Percentiles rank a stretch among this genome's conserved stretches.
These are phyloP conservation scores for Prasinococcaceae sp. DNA, from an alignment of 139 green algal genomes.

Conservation along the genomic window DNA sequence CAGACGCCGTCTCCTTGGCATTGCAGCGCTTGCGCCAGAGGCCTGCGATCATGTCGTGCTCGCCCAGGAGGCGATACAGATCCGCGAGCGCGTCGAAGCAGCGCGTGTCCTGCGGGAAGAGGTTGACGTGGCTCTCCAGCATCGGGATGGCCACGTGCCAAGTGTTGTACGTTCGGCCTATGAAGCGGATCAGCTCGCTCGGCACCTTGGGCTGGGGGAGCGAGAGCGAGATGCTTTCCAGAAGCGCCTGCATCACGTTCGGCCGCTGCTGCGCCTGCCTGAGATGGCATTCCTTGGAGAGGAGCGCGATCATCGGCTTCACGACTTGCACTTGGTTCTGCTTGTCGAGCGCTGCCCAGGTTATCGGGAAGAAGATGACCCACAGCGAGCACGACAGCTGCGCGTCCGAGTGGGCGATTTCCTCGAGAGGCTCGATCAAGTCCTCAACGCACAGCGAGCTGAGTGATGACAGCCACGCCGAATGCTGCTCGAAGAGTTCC, in stretches of 20 bases:
- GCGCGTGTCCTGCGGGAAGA: conserved; percentile 81
- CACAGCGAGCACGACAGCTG: conserved; percentile 55
- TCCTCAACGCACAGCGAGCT: conserved; percentile 37
- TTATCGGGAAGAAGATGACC: conserved; percentile 95
- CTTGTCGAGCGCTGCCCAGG: conserved; percentile 85
- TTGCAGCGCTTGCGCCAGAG: conserved; percentile 56
- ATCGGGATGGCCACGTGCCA: conserved; percentile 94
- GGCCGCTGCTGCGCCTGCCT: conserved; percentile 52
- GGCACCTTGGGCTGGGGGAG: conserved; percentile 98
- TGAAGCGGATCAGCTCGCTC: conserved; percentile 92
- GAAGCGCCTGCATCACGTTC: conserved; percentile 75
- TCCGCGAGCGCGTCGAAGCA: conserved; percentile 78
- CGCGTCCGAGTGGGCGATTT: conserved; percentile 52
- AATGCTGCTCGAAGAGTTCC: conserved; percentile 38
- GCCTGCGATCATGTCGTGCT: conserved; percentile 79
- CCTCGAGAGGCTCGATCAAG: conserved; percentile 62
- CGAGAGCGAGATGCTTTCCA: conserved; percentile 80
- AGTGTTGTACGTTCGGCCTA: conserved; percentile 87
- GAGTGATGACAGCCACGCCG: conserved; percentile 38
- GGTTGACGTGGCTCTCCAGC: conserved; percentile 84
- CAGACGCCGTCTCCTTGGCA: conserved; percentile 39
- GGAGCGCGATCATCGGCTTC: conserved; percentile 86
- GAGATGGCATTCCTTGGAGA: conserved; percentile 78
- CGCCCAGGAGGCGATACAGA: conserved; percentile 62
- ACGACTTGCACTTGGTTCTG: conserved; percentile 78